Conservation (phyloP, 371 early-diverging fungal species). For the Rhizomucor miehei region DNA sequence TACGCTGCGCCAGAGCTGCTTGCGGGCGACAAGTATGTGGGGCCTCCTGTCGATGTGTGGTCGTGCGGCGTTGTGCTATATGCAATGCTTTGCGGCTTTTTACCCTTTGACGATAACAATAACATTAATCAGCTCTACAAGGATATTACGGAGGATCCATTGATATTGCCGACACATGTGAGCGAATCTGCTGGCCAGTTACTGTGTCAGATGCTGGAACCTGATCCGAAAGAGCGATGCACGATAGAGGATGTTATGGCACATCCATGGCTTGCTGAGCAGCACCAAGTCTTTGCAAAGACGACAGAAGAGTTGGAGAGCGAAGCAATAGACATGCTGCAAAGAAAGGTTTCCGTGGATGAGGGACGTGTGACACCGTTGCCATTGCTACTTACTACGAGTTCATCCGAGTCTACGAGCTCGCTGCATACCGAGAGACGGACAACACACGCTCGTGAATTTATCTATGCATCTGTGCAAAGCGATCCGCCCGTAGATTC, state of each 20-base stretch:
- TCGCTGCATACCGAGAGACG: too few relatives aligned
- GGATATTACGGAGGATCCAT: constrained; percentile 53
- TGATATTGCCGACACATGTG: constrained; percentile 52
- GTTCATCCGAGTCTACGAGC: too few relatives aligned
- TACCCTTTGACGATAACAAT: constrained; percentile 80
- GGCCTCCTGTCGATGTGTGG: constrained; percentile 94
- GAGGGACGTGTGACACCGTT: not conserved
- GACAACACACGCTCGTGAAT: too few relatives aligned
- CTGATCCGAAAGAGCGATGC: constrained; percentile 47
- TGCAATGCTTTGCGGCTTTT: constrained; percentile 67
- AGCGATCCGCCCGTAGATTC: too few relatives aligned
- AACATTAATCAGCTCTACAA: constrained; percentile 58
- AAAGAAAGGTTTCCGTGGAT: not conserved
- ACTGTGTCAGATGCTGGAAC: constrained; percentile 45
- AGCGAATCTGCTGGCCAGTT: constrained; percentile 26
- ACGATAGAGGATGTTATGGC: constrained; percentile 43
- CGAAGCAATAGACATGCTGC: not conserved
- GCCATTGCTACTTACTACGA: not conserved
- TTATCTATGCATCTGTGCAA: too few relatives aligned
- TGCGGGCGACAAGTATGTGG: constrained; percentile 88
- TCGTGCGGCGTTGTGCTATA: constrained; percentile 88
- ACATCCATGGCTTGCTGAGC: constrained; percentile 49
- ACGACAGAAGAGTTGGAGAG: not conserved
- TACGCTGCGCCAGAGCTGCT: constrained; percentile 97
- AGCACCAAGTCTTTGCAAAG: constrained; percentile 1